phyloP scores from a whole-genome alignment of 2,329 filamentous ascomycete genomes.

The Epichloe coenophiala region DNA sequence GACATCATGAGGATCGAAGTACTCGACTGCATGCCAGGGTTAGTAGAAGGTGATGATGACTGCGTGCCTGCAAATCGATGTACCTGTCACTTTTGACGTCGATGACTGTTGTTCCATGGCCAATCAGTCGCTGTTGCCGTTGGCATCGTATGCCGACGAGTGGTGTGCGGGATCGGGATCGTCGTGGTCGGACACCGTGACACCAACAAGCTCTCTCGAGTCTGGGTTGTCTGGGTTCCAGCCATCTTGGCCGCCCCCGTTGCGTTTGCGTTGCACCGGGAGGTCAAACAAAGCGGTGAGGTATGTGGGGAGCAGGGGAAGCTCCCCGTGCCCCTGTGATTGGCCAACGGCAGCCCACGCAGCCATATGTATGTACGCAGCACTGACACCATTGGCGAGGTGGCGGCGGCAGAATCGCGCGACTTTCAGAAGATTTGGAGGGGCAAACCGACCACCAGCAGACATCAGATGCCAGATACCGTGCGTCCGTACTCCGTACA shows the following conservation, averaged over 20 bases:
- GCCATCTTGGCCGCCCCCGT: neutral
- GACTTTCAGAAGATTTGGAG: slow-evolving; percentile 10
- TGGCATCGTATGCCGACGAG: slow-evolving; percentile 13
- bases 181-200: neutral
- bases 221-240: no score
- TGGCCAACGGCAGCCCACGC: neutral
- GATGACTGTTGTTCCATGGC: slow-evolving; percentile 54
- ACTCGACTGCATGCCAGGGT: slow-evolving; percentile 57
- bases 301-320: neutral
- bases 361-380: neutral
- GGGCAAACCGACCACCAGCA: slow-evolving; percentile 12
- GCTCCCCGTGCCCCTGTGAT: neutral
- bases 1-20: slow-evolving; percentile 82
- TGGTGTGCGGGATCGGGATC: slow-evolving; percentile 1
- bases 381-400: slow-evolving; percentile 16
- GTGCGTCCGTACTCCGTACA: neutral
- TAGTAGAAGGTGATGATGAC: neutral
- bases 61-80: slow-evolving; percentile 2
- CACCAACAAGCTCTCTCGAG: no score
- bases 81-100: slow-evolving; percentile 68
- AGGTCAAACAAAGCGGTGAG: neutral
- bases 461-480: no score
- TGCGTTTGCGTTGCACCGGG: neutral
- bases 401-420: slow-evolving; percentile 18
- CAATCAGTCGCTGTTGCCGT: slow-evolving; percentile 14